Percentiles rank a stretch among this genome's conserved stretches.
These are phyloP conservation scores for Suillus paluster DNA, from an alignment of 768 basidiomycete species.

Conservation along the genomic window DNA sequence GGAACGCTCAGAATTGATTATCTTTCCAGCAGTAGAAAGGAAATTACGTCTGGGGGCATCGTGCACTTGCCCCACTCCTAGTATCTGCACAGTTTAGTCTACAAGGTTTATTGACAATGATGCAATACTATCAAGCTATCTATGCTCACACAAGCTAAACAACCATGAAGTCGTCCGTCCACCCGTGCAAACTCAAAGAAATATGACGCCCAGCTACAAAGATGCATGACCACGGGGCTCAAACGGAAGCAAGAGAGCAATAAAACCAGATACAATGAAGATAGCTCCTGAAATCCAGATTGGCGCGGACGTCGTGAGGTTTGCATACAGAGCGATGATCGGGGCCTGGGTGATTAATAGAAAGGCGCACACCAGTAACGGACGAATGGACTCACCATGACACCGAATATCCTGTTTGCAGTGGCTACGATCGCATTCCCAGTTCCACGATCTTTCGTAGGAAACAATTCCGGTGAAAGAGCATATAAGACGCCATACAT, in stretches of 20 bases:
- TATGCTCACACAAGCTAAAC: not conserved
- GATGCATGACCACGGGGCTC: slow-evolving; percentile 62
- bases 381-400: slow-evolving; percentile 48
- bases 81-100: too few relatives aligned
- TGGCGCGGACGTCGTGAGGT: slow-evolving; percentile 52
- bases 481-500: slow-evolving; percentile 57
- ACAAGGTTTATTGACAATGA: too few relatives aligned
- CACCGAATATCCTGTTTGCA: slow-evolving; percentile 60
- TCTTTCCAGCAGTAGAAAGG: too few relatives aligned
- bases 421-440: slow-evolving; percentile 57
- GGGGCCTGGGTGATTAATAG: slow-evolving; percentile 40
- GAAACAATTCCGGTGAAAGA: slow-evolving; percentile 55
- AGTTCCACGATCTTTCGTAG: slow-evolving; percentile 57
- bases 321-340: slow-evolving; percentile 53
- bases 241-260: slow-evolving; percentile 56
- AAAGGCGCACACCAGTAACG: not conserved
- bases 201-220: slow-evolving; percentile 32
- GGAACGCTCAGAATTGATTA: too few relatives aligned
- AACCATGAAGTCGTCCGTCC: not conserved
- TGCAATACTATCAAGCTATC: not conserved
- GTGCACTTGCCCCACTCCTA: too few relatives aligned
- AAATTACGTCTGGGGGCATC: too few relatives aligned
- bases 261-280: slow-evolving; percentile 53
- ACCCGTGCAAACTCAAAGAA: not conserved
- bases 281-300: slow-evolving; percentile 59